Base-by-base conservation (phyloP, 495 filamentous ascomycete species). In the Pseudomonodictys pantanalensis region DNA sequence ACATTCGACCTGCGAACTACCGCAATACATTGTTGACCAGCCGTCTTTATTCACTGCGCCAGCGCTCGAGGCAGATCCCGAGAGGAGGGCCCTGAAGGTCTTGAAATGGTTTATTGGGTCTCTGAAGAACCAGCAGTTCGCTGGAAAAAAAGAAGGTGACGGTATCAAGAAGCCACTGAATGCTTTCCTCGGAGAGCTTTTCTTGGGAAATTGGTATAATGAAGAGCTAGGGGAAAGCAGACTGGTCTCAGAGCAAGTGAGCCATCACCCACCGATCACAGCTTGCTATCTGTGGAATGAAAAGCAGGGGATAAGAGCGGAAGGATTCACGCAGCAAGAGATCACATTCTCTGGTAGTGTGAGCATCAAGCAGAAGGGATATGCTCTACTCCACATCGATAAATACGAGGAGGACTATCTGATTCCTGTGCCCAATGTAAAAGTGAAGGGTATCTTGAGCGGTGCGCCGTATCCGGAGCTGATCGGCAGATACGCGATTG, bases 371-470 rank as follows among this genome's bases (percentile, higher is more conserved):
- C 68, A 71, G 50, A 68, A 59, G 25, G 70, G 70, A 11, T 67
- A 72, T 56, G 68, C 70, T 28, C 54, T 70, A 9, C 20, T 67
- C 51, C 76, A 75, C 56, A 61, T 83, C 45, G 78, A 80, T 32
- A 49, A 65, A 23, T 78, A 73, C 53, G 71, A 75, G 17, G 81
- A 83, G 62, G 71, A 78, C 48, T 80, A 78, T 51, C 58, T 80
- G n/a, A 68, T 79, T 12, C 75, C 77, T 10, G 58, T 80, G 41
- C 76, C 75, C 20, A 73, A 76, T 49, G 68, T 76, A 23, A 69
- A 71, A 29, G 68, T 79, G n/a, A 72, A 74, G 24, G 74, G 78
- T 0, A 68, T 80, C 4, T 41, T 78, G 26, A 58, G 63, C 1
- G 78, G 77, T 0, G 67, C 66, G n/a, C 65, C 74, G 65, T 57